Conservation (phyloP, 495 filamentous ascomycete genomes). For the Cudoniella acicularis region DNA sequence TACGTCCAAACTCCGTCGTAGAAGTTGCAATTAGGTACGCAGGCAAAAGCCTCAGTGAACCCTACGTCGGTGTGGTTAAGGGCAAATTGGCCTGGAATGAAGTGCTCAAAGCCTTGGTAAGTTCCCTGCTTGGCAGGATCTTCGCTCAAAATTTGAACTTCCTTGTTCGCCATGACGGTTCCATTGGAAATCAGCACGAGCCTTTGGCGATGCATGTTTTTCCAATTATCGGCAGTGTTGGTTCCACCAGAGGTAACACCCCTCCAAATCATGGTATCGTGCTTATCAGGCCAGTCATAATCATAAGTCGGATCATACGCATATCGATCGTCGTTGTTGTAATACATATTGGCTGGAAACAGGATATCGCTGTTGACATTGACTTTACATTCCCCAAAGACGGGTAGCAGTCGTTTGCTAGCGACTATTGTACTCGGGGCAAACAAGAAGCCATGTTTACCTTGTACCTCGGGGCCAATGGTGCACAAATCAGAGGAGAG, state of each 20-base stretch:
- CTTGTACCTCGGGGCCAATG: constrained; percentile 37
- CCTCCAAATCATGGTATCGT: constrained; percentile 59
- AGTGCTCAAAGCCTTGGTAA: constrained; percentile 35
- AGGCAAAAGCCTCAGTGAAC: constrained; percentile 36
- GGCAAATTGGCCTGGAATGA: constrained; percentile 34
- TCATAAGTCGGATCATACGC: constrained; percentile 44
- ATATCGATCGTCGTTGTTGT: constrained; percentile 64
- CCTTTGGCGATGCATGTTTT: constrained; percentile 67
- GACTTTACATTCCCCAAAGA: constrained; percentile 75
- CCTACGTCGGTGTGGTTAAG: constrained; percentile 38
- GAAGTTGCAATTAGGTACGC: constrained; percentile 45
- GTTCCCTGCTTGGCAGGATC: constrained; percentile 19
- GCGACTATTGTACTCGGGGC: constrained; percentile 56
- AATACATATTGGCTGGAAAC: constrained; percentile 75
- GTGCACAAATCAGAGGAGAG: neutral
- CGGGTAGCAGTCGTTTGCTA: constrained; percentile 56
- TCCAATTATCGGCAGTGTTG: constrained; percentile 60
- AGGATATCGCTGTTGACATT: constrained; percentile 77
- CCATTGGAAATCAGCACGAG: constrained; percentile 65
- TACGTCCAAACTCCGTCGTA: constrained; percentile 43
- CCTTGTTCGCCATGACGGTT: constrained; percentile 48
- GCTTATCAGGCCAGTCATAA: constrained; percentile 54
- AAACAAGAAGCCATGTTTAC: constrained; percentile 68
- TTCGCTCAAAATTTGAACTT: constrained; percentile 37
- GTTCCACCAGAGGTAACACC: constrained; percentile 65